Evolutionary conservation across 148 eudicot species (phyloP), one percentile per base, ranked within the genome.

Genomic region (Vaccinium myrtillus): DNA sequence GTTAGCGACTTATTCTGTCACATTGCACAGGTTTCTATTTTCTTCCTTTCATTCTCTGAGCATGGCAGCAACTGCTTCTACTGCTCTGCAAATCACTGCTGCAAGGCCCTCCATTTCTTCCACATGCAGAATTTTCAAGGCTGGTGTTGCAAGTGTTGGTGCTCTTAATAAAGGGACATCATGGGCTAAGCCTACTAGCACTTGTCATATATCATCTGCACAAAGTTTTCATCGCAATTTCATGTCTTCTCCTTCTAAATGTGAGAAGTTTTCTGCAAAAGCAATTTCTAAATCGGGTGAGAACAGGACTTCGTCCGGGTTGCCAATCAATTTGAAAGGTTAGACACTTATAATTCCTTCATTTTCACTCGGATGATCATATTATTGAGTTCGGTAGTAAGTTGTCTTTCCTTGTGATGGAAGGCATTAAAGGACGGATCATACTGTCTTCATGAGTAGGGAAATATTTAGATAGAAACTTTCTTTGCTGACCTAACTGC

Each of bases 251-350:
- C n/a, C 91, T 30, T 39, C 87, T 77, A 92, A 86, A 79, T 84
- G 78, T 18, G 71, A 77, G 83, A 91, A 85, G 74, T 78, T 89
- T 86, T 88, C 83, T 16, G 86, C 93, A 55, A 96, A 86, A 91
- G 94, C 98, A 23, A 91, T 90, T 91, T 90, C 95, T 14, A 91
- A 92, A 83, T 89, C 93, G 55, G 83, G 87, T 86, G 99, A 89
- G 82, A 85, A 23, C 81, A 93, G 91, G 90, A 84, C 93, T 81
- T 76, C 84, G 1, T 77, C 92, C 32, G 97, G 95, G 80, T 86
- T 96, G 86, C 88, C 95, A 54, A 91, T 96, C 55, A 80, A 96
- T 87, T 87, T 96, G 88, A 92, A 81, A 96, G 99, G 99, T 95
- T 69, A 23, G 87, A 81, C 50, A 48, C 11, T 77, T 83, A 55